Evolutionary conservation across 2,329 filamentous ascomycete genomes (phyloP), one percentile per base, ranked within the genome.

Genomic region (Colletotrichum tamarilloi): DNA sequence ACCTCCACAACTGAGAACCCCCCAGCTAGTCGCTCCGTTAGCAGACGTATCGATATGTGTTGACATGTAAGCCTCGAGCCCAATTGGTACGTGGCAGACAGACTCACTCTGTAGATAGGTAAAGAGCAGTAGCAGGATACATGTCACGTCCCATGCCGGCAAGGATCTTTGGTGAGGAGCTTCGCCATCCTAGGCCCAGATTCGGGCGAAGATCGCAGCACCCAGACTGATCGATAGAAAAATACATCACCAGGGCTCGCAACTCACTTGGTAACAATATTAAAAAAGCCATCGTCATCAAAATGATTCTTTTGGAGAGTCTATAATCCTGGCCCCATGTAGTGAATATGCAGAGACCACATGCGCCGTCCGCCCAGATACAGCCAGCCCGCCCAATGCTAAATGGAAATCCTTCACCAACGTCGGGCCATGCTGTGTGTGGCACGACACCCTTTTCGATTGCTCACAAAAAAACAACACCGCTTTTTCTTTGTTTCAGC

Each of bases 1-100:
- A 49, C 76, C 77, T 14, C 77, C 57, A 78, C 76, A 79, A 79
- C 1, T 8, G 19, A 19, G 11, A 35, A 35, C 32, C 79, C 78
- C 78, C 76, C 78, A 81, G 5, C 79, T 79, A 1, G 78, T 77
- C 1, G 77, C 78, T 4, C 76, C 77, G 60, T 77, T 80, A 38
- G 76, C 74, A 4, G 76, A 77, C 55, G 79, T 68, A 2, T 76
- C 78, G 16, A 78, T 76, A 52, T 79, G 76, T 78, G 49, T 49
- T 16, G 1, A 11, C 16, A 35, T 2, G 35, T 68, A 22, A 63
- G 66, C 14, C 59, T 58, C n/a, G 28, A 19, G 14, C 4, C 7
- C 26, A 2, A 1, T 28, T 6, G 11, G 28, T 1, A 32, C 14
- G 22, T 5, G 42, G 5, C 19, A 38, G 14, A 62, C 60, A 59